Evolutionary conservation across 371 early-diverging fungal genomes (phyloP), one percentile per base, ranked within the genome.

Genomic region (Apophysomyces elegans): DNA sequence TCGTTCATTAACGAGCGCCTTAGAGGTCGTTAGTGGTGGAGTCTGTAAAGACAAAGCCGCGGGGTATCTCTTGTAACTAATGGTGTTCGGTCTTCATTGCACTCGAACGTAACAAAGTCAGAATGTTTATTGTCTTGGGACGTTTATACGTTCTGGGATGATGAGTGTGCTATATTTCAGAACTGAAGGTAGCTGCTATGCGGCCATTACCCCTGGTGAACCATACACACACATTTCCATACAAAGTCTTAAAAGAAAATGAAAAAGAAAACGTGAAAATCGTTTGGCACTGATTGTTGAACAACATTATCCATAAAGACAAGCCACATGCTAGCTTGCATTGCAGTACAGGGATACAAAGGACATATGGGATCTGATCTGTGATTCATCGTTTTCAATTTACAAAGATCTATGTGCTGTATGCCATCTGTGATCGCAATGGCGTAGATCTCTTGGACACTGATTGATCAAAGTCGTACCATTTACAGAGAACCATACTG

Each of bases 141-240:
- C 21, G 54, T 26, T 50, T 50, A 26, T 26, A 35, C 54, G 21
- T 26, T 50, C 21, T 50, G 54, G 54, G 21, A 21, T 21, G 2
- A 50, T 26, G 5, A 21, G 47, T 21, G 54, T 50, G 54, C 54
- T 50, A 50, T 50, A 50, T 50, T 50, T 50, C 54, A 50, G 54
- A 50, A 50, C 54, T 50, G 54, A 50, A 50, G 54, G 54, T 50
- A 50, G 54, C 54, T 50, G 54, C 54, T 50, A 50, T 50, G 54
- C 54, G 54, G 54, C 54, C 8, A 21, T 50, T n/a, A 50, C 54
- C 54, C 54, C 54, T 50, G 54, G 54, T 50, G 54, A 50, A 50
- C 54, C 54, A 50, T 50, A 50, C 54, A 50, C 54, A 21, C 54
- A 50, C 54, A 50, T 21, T 50, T 50, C 11, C 11, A 50, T 21